Percentiles rank a stretch among this genome's conserved stretches.
Conservation (phyloP, 2,329 filamentous ascomycete genomes). For the Xylariomycetidae sp. region DNA sequence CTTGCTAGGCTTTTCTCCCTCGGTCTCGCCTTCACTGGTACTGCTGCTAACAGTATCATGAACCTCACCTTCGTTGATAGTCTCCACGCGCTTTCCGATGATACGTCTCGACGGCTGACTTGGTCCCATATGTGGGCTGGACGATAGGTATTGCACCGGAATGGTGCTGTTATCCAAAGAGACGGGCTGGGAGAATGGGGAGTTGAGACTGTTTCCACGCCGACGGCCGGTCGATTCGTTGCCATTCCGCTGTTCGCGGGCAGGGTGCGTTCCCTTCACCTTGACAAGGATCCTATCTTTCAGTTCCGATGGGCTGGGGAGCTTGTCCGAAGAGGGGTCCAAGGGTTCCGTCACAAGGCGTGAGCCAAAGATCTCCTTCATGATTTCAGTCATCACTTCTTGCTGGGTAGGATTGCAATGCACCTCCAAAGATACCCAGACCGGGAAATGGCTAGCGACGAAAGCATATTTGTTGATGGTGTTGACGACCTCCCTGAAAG, state of each 20-base stretch:
- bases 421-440: slow-evolving; percentile 93
- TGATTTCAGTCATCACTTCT: slow-evolving; percentile 79
- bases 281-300: slow-evolving; percentile 84
- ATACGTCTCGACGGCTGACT: slow-evolving; percentile 44
- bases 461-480: slow-evolving; percentile 96
- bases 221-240: slow-evolving; percentile 42
- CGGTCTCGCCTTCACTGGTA: slow-evolving; percentile 75
- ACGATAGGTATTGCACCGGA: slow-evolving; percentile 44
- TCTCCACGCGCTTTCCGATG: slow-evolving; percentile 49
- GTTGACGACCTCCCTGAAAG: slow-evolving; percentile 85
- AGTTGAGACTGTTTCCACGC: slow-evolving; percentile 68
- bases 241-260: slow-evolving; percentile 38
- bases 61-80: slow-evolving; percentile 51
- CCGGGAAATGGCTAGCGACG: slow-evolving; percentile 73
- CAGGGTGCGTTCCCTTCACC: slow-evolving; percentile 72
- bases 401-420: slow-evolving; percentile 85
- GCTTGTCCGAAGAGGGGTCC: slow-evolving; percentile 56
- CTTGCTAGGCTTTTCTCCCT: slow-evolving; percentile 50
- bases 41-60: slow-evolving; percentile 51
- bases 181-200: slow-evolving; percentile 62
- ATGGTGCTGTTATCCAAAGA: slow-evolving; percentile 51
- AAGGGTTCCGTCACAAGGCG: slow-evolving; percentile 72
- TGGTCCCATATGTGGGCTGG: slow-evolving; percentile 48
- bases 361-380: slow-evolving; percentile 77
- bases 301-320: slow-evolving; percentile 83